Conservation (phyloP, 2,329 filamentous ascomycete species). For the Cytospora leucostoma region DNA sequence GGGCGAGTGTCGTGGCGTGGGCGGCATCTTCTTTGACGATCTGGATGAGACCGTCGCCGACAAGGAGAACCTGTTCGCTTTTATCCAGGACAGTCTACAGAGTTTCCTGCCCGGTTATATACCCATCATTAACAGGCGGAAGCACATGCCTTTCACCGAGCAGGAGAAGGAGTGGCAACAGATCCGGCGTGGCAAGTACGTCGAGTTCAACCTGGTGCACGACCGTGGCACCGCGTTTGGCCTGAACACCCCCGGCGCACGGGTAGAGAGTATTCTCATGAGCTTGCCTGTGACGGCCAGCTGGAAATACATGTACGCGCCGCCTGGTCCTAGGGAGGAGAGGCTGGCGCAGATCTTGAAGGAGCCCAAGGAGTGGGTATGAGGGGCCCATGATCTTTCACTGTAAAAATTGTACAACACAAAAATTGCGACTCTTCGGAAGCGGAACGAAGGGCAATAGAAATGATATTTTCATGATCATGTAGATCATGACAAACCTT, state of each 20-base stretch:
- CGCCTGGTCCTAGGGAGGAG: constrained; percentile 75
- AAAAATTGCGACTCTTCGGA: background rate
- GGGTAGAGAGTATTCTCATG: constrained; percentile 97
- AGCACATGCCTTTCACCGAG: constrained; percentile 86
- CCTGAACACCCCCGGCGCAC: constrained; percentile 84
- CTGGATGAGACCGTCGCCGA: constrained; percentile 85
- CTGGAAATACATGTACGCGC: constrained; percentile 95
- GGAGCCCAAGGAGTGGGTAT: constrained; percentile 69
- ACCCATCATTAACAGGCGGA: constrained; percentile 83
- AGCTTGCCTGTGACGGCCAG: constrained; percentile 88
- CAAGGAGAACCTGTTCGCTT: constrained; percentile 86
- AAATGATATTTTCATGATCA: background rate
- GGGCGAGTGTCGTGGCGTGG: constrained; percentile 80
- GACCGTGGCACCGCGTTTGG: constrained; percentile 95
- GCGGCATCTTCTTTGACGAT: constrained; percentile 99
- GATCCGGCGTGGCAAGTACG: constrained; percentile 88
- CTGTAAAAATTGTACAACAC: constrained; percentile 13
- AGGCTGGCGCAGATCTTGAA: constrained; percentile 72
- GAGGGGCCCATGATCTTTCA: constrained; percentile 27
- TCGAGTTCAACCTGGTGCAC: constrained; percentile 98
- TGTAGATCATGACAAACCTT: background rate
- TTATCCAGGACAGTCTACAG: constrained; percentile 79
- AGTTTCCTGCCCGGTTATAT: constrained; percentile 90
- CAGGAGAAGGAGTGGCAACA: constrained; percentile 97
- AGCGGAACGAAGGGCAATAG: constrained; percentile 8